phyloP scores from a whole-genome alignment of 116 monocot genomes.

The Papilionanthe hybrid region DNA sequence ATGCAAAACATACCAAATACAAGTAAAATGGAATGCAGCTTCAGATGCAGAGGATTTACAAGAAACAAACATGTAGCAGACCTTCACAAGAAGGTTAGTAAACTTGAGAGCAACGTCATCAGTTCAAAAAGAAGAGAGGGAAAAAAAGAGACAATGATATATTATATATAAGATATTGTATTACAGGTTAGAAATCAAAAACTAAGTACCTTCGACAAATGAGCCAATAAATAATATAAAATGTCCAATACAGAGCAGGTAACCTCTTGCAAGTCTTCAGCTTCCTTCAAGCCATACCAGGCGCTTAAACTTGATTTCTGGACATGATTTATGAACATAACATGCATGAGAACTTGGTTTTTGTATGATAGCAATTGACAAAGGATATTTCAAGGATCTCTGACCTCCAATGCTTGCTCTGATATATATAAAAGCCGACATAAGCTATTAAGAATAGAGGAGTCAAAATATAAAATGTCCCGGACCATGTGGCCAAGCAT shows the following conservation, averaged over 20 bases:
- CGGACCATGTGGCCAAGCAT: conserved; percentile 38
- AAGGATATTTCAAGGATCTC: conserved; percentile 4
- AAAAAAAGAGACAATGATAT: not conserved
- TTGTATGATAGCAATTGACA: not conserved
- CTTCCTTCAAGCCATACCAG: conserved; percentile 49
- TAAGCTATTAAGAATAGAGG: conserved; percentile 56
- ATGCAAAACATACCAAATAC: not conserved
- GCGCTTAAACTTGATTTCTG: conserved; percentile 44
- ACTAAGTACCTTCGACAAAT: conserved; percentile 52
- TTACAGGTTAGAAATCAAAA: not conserved
- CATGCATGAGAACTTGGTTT: not conserved
- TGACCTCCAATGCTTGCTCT: conserved; percentile 50
- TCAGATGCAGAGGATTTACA: not conserved
- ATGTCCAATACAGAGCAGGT: conserved; percentile 59
- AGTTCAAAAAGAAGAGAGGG: not conserved
- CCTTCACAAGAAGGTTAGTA: not conserved
- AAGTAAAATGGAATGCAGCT: not conserved
- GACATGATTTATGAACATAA: conserved; percentile 9
- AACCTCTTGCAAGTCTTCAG: conserved; percentile 52
- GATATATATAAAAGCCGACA: conserved; percentile 49
- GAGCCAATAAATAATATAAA: conserved; percentile 31
- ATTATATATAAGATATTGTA: not conserved
- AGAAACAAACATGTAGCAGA: not conserved
- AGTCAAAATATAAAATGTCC: conserved; percentile 66
- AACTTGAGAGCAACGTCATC: not conserved